phyloP scores from a whole-genome alignment of 2,329 filamentous ascomycete species.

The Lasiodiplodia gonubiensis region DNA sequence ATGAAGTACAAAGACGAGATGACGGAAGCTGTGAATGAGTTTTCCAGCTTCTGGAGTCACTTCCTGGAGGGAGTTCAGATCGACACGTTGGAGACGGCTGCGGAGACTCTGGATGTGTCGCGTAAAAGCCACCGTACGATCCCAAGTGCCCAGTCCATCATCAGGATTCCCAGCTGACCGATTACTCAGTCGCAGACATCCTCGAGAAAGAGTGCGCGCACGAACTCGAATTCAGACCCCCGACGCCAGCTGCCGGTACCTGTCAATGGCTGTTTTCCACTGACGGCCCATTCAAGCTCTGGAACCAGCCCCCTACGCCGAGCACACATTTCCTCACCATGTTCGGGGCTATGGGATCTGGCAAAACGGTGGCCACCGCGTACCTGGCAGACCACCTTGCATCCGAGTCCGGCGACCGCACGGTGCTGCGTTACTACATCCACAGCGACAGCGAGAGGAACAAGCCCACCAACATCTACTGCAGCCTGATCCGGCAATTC shows the following conservation, averaged over 20 bases:
- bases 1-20: background rate
- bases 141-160: no score
- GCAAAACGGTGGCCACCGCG: constrained; percentile 7
- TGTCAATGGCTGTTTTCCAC: constrained; percentile 6
- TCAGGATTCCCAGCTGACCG: background rate
- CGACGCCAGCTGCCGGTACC: background rate
- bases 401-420: background rate
- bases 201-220: background rate
- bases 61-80: background rate
- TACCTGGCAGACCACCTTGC: constrained; percentile 4
- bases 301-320: background rate
- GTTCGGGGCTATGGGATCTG: constrained; percentile 16
- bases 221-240: background rate
- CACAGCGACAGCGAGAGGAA: constrained; percentile 3
- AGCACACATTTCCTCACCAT: constrained; percentile 1
- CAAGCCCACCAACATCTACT: background rate
- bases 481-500: constrained; percentile 11
- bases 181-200: background rate
- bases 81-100: background rate
- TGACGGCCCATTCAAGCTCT: background rate
- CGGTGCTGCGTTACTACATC: constrained; percentile 6
- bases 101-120: background rate
- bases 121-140: background rate
- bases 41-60: background rate
- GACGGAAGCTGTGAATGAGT: background rate